These are phyloP conservation scores for Dacryopinax primogenitus DNA, from an alignment of 768 basidiomycete species.

Conservation along the genomic window DNA sequence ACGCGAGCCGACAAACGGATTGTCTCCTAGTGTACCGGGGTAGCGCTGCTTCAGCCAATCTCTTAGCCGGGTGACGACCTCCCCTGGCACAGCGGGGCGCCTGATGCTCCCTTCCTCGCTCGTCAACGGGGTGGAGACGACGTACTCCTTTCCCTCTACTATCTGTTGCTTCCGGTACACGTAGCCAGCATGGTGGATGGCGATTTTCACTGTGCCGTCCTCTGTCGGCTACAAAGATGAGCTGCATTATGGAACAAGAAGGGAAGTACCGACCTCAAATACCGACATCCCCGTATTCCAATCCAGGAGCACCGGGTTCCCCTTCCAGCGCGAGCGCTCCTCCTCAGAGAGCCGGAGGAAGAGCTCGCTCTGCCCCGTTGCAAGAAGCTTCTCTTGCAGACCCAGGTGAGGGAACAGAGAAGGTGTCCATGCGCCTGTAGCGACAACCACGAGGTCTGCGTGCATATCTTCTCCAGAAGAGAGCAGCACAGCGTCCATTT, in stretches of 20 bases:
- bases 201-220: conserved; percentile 53
- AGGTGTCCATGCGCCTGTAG: conserved; percentile 77
- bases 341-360: neutral
- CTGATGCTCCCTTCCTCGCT: conserved; percentile 40
- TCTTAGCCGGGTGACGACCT: conserved; percentile 40
- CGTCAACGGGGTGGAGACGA: conserved; percentile 63
- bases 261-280: conserved; percentile 16
- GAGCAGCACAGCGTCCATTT: conserved; percentile 46
- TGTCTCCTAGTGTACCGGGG: conserved; percentile 64
- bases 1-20: conserved; percentile 57
- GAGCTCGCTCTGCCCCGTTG: conserved; percentile 34
- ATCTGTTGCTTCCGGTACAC: conserved; percentile 25
- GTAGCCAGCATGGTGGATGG: conserved; percentile 63
- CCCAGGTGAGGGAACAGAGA: conserved; percentile 52
- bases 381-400: conserved; percentile 42
- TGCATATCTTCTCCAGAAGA: conserved; percentile 37
- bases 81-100: conserved; percentile 55
- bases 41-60: conserved; percentile 44
- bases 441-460: conserved; percentile 54
- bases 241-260: too few species aligned
- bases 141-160: conserved; percentile 24
- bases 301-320: neutral
- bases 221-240: conserved; percentile 19
- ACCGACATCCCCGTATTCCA: neutral
- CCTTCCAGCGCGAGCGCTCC: neutral